Percentiles rank a stretch among this genome's conserved stretches.
Conservation (phyloP, 2,329 filamentous ascomycete genomes). For the Fusarium sp. region DNA sequence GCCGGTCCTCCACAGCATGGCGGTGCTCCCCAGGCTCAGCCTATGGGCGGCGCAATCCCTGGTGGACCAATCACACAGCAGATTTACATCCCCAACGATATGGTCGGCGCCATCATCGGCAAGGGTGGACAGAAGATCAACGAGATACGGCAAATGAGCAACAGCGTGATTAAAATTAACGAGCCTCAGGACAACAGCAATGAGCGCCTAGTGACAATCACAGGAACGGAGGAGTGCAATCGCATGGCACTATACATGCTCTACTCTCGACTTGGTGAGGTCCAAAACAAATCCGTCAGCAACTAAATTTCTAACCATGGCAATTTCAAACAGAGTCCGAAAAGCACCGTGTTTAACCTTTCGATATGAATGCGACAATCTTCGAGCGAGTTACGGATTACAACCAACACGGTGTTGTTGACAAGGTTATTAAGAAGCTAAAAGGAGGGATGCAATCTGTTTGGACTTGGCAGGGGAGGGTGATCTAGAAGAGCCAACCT, state of each 20-base stretch:
- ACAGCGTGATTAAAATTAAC: conserved; percentile 99
- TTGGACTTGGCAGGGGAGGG: conserved; percentile 23
- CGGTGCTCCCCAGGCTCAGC: conserved; percentile 79
- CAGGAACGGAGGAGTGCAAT: conserved; percentile 97
- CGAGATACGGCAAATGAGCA: conserved; percentile 95
- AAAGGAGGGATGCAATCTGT: conserved; percentile 40
- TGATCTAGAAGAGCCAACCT: conserved; percentile 7
- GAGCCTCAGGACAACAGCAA: conserved; percentile 99
- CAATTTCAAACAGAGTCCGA: conserved; percentile 57
- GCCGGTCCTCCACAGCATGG: conserved; percentile 68
- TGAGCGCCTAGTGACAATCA: conserved; percentile 96
- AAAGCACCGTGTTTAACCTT: conserved; percentile 58
- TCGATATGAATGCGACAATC: conserved; percentile 28
- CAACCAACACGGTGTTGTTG: conserved; percentile 23
- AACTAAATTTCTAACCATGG: conserved; percentile 49
- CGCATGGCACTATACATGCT: conserved; percentile 99
- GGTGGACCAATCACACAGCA: conserved; percentile 88
- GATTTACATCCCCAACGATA: conserved; percentile 99
- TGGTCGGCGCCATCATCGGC: conserved; percentile 99
- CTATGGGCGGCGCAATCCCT: conserved; percentile 75
- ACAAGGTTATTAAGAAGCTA: conserved; percentile 32
- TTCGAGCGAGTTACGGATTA: conserved; percentile 26
- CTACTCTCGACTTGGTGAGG: conserved; percentile 92
- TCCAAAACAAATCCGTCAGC: conserved; percentile 48
- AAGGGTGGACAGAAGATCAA: conserved; percentile 99